phyloP scores from a whole-genome alignment of 1,284 basidiomycete species.

The Pseudozyma flocculosa region DNA sequence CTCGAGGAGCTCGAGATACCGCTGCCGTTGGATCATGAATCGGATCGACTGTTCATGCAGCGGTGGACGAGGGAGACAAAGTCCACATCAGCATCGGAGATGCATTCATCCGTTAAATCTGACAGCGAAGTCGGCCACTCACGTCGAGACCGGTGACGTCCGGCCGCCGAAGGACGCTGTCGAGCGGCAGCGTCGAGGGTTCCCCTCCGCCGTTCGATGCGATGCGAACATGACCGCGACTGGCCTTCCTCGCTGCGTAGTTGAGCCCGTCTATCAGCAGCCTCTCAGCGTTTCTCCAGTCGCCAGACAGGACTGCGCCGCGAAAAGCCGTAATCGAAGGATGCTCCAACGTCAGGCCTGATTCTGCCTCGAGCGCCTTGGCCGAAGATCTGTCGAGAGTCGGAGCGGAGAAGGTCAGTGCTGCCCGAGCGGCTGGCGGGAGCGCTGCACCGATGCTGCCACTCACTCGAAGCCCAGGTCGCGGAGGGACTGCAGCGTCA shows the following conservation, averaged over 20 bases:
- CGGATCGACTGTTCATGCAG: conserved; percentile 68
- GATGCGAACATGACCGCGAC: conserved; percentile 4
- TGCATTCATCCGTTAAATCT: too few relatives aligned
- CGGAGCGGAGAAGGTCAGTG: too few relatives aligned
- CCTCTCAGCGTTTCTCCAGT: conserved; percentile 78
- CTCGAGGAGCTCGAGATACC: conserved; percentile 93
- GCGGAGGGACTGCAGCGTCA: conserved; percentile 83
- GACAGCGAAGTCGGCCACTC: conserved; percentile 3
- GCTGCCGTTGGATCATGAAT: conserved; percentile 88
- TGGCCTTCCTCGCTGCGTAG: conserved; percentile 17
- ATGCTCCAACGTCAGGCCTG: conserved; percentile 83
- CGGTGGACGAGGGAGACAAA: conserved; percentile 16
- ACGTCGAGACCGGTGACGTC: conserved; percentile 27
- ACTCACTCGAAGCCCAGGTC: conserved; percentile 92
- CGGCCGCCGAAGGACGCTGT: conserved; percentile 37
- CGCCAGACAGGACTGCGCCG: conserved; percentile 75
- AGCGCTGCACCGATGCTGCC: too few relatives aligned
- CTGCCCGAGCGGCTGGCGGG: too few relatives aligned
- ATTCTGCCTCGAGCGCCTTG: conserved; percentile 82
- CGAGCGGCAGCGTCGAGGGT: conserved; percentile 21
- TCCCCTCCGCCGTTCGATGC: neutral
- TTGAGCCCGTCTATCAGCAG: conserved; percentile 64
- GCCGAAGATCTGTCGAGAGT: conserved; percentile 77
- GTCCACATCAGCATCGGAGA: too few relatives aligned
- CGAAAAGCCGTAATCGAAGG: conserved; percentile 78